Percentiles rank a stretch among this genome's conserved stretches.
Evolutionary conservation across 768 basidiomycete species (phyloP).

Genomic region (Coprinopsis marcescibilis): DNA sequence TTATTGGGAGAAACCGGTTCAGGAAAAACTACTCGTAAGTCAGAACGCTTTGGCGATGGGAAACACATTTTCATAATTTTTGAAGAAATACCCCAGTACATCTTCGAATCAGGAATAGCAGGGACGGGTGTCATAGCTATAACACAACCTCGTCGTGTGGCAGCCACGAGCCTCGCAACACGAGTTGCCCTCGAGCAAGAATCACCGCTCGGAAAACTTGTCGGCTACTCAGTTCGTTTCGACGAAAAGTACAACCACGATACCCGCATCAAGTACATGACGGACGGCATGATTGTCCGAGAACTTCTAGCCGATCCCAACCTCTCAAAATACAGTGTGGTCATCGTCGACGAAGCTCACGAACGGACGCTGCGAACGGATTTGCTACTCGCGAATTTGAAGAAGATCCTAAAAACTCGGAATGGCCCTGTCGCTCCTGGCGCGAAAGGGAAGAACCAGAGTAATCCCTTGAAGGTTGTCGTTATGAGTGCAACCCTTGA

Average conservation of each 20-base stretch:
- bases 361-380: constrained; percentile 94
- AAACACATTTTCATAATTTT: constrained; percentile 1
- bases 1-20: constrained; percentile 96
- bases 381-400: constrained; percentile 85
- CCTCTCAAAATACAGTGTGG: constrained; percentile 76
- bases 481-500: constrained; percentile 98
- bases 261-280: constrained; percentile 93
- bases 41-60: constrained; percentile 1
- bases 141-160: constrained; percentile 93
- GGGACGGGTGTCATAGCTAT: constrained; percentile 76
- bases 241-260: constrained; percentile 69
- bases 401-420: constrained; percentile 66
- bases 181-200: constrained; percentile 87
- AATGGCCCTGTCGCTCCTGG: constrained; percentile 33
- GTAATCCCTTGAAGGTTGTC: constrained; percentile 79
- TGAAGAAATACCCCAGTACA: constrained; percentile 92
- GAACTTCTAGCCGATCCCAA: constrained; percentile 80
- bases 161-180: constrained; percentile 88
- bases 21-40: constrained; percentile 96
- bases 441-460: constrained; percentile 41
- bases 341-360: constrained; percentile 96
- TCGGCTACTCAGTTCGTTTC: constrained; percentile 96
- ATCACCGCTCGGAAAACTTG: constrained; percentile 60
- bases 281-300: constrained; percentile 95
- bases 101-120: constrained; percentile 76